A percentile compares a stretch with the other conserved stretches of the same genome.
Conservation (phyloP, 345 rosid genomes). For the Atalantia buxifolia region DNA sequence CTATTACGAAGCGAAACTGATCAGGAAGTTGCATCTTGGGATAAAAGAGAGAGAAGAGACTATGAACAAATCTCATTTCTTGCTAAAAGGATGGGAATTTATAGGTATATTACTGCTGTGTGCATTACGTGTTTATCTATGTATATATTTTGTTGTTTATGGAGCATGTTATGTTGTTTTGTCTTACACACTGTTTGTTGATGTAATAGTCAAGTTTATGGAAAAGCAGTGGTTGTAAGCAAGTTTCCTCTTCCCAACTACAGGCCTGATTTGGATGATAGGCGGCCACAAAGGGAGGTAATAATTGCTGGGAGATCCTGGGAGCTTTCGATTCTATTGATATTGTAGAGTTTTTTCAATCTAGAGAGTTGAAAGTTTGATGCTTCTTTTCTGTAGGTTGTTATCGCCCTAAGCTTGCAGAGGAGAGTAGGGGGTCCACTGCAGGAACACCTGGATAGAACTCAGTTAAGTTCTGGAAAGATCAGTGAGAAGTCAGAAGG, state of each 20-base stretch:
- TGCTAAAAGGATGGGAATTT: conserved; percentile 88
- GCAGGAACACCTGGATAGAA: conserved; percentile 90
- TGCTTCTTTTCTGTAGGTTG: conserved; percentile 51
- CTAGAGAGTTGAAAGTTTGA: conserved; percentile 7
- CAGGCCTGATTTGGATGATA: conserved; percentile 96
- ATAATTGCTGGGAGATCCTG: conserved; percentile 15
- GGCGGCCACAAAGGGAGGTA: conserved; percentile 99
- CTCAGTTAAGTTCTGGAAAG: conserved; percentile 51
- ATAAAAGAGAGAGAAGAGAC: conserved; percentile 92
- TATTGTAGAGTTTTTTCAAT: neutral
- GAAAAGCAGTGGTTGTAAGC: conserved; percentile 94
- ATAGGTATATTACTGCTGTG: conserved; percentile 46
- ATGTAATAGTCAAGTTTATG: conserved; percentile 68
- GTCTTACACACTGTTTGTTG: neutral
- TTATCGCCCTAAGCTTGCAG: conserved; percentile 80
- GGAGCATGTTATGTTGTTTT: neutral
- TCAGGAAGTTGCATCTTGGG: conserved; percentile 82
- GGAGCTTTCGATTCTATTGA: conserved; percentile 8
- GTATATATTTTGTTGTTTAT: neutral
- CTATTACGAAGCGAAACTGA: conserved; percentile 70
- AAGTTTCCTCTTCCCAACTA: conserved; percentile 96
- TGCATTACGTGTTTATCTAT: neutral
- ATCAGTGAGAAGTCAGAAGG: conserved; percentile 27
- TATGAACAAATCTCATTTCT: conserved; percentile 89
- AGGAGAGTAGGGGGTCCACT: conserved; percentile 92